Percentiles rank a stretch among this genome's conserved stretches.
Conservation (phyloP, 1,284 basidiomycete genomes). For the Takashimella koratensis region DNA sequence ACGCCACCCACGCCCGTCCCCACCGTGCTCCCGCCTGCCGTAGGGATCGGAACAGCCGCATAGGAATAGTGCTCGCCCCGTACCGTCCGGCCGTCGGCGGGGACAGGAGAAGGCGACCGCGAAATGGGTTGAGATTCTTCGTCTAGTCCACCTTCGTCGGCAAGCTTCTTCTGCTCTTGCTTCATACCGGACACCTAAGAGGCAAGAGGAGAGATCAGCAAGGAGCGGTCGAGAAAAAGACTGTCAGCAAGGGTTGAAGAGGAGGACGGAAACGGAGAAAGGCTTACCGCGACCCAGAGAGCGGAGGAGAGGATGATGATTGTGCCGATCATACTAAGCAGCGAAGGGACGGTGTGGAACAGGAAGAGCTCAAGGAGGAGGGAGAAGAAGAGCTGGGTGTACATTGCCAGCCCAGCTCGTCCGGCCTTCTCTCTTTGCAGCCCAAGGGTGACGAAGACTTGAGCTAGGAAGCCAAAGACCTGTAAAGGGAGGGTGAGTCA, state of each 20-base stretch:
- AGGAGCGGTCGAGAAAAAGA: no score
- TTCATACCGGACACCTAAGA: constrained; percentile 19
- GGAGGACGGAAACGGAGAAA: no score
- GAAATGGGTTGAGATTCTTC: constrained; percentile 29
- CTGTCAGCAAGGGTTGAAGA: constrained; percentile 1
- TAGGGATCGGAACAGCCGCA: constrained; percentile 5
- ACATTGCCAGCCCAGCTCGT: constrained; percentile 46
- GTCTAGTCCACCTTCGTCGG: constrained; percentile 19
- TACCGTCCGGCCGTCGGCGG: constrained; percentile 11
- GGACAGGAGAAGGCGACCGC: constrained; percentile 30
- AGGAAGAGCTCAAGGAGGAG: constrained; percentile 44
- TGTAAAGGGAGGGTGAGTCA: constrained; percentile 2
- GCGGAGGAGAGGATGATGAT: constrained; percentile 43
- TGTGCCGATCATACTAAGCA: constrained; percentile 42
- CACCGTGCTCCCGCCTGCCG: not conserved
- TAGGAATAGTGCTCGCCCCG: constrained; percentile 23
- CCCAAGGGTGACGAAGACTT: constrained; percentile 52
- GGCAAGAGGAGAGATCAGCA: no score
- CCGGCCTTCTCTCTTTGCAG: constrained; percentile 50
- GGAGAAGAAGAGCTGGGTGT: constrained; percentile 42
- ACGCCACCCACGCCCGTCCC: not conserved
- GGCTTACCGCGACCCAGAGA: constrained; percentile 46
- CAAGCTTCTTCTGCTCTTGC: constrained; percentile 6
- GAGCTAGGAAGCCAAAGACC: constrained; percentile 60
- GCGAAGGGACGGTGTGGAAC: constrained; percentile 41